Conservation (phyloP, 177 flowering plant species). For the Vitis hybrid region DNA sequence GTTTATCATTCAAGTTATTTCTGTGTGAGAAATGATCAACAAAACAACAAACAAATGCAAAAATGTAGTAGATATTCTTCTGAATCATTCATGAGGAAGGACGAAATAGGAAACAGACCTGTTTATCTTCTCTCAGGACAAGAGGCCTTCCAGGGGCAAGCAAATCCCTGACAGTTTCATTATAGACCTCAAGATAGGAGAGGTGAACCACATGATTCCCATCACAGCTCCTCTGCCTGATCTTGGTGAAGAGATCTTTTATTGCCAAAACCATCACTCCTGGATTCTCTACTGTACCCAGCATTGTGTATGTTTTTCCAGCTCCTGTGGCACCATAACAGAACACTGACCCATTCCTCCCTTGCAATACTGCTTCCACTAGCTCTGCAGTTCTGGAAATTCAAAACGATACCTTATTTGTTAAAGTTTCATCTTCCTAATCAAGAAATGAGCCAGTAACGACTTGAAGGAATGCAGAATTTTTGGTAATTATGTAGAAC, state of each 20-base stretch:
- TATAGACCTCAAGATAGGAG: slow-evolving; percentile 93
- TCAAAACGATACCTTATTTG: slow-evolving; percentile 1
- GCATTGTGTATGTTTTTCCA: slow-evolving; percentile 95
- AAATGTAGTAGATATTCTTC: too few species aligned
- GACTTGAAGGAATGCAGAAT: not conserved
- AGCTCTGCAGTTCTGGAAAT: slow-evolving; percentile 81
- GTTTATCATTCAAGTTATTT: not conserved
- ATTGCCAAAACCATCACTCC: slow-evolving; percentile 98
- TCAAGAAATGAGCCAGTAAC: not conserved
- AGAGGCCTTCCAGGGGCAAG: slow-evolving; percentile 93
- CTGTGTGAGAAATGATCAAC: too few species aligned
- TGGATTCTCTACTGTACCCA: slow-evolving; percentile 84
- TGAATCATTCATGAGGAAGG: too few species aligned
- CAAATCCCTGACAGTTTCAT: slow-evolving; percentile 89
- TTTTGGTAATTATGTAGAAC: not conserved
- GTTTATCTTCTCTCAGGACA: slow-evolving; percentile 93
- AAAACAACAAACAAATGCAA: too few species aligned
- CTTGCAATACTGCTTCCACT: slow-evolving; percentile 85
- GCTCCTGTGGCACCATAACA: slow-evolving; percentile 99
- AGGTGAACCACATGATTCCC: slow-evolving; percentile 92
- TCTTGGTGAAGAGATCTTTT: slow-evolving; percentile 79
- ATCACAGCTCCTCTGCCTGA: slow-evolving; percentile 81
- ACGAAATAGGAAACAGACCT: slow-evolving; percentile 35
- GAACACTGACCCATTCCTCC: slow-evolving; percentile 91
- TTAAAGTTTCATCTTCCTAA: not conserved